phyloP scores from a whole-genome alignment of 2,329 filamentous ascomycete genomes.

The Aspergillus latus region DNA sequence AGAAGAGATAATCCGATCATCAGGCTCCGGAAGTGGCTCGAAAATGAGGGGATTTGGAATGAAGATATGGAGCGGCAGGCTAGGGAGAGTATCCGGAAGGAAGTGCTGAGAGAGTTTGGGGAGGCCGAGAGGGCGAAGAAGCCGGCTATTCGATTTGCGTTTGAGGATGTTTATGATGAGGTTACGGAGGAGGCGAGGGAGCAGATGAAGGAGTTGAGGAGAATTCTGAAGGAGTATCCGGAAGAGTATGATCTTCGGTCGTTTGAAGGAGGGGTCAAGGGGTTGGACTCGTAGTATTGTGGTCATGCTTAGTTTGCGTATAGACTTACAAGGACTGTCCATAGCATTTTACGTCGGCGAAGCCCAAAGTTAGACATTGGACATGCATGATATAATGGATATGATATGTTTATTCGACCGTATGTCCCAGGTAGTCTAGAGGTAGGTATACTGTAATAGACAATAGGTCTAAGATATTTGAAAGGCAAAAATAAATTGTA shows the following conservation, averaged over 20 bases:
- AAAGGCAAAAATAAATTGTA: neutral
- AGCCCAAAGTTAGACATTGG: neutral
- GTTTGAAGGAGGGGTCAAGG: constrained; percentile 71
- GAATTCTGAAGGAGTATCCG: constrained; percentile 81
- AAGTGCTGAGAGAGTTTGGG: constrained; percentile 79
- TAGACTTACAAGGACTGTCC: neutral
- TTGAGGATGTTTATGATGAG: constrained; percentile 86
- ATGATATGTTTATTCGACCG: too few species aligned
- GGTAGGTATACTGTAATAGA: neutral
- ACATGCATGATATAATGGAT: neutral
- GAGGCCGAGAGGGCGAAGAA: constrained; percentile 63
- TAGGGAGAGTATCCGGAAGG: constrained; percentile 65
- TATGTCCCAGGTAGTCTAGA: too few species aligned
- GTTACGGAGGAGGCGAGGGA: constrained; percentile 73
- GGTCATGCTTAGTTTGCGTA: too few species aligned
- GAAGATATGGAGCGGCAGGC: constrained; percentile 76
- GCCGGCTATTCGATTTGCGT: constrained; percentile 57
- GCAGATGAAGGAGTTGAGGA: constrained; percentile 74
- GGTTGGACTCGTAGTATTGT: constrained; percentile 46
- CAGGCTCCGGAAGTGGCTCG: constrained; percentile 84
- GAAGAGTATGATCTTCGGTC: constrained; percentile 86
- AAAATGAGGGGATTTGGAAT: constrained; percentile 78
- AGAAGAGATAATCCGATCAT: constrained; percentile 84
- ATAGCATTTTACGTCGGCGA: neutral
- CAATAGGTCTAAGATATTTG: too few species aligned